These are phyloP conservation scores for Tolypocladium inflatum DNA, from an alignment of 2,329 filamentous ascomycete species.

Conservation along the genomic window DNA sequence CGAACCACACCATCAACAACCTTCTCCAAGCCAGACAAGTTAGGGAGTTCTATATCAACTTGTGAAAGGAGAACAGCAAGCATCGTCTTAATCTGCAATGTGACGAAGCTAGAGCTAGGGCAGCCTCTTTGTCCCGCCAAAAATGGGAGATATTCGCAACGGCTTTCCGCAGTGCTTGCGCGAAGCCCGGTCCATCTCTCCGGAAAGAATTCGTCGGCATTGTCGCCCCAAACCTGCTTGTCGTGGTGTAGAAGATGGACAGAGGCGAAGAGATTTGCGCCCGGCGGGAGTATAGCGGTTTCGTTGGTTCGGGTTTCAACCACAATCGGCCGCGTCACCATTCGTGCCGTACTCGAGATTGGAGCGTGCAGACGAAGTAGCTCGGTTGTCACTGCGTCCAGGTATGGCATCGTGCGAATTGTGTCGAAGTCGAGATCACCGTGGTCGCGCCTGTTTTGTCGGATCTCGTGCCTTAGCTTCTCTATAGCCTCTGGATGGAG, in stretches of 20 bases:
- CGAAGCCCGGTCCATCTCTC: neutral
- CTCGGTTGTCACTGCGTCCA: conserved; percentile 1
- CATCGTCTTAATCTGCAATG: conserved; percentile 4
- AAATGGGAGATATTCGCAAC: conserved; percentile 2
- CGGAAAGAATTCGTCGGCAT: conserved; percentile 1
- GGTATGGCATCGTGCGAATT: conserved; percentile 1
- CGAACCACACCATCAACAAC: neutral
- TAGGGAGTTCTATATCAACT: neutral
- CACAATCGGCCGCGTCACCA: neutral
- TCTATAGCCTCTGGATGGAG: neutral
- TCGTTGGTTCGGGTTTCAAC: neutral
- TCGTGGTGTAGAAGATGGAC: conserved; percentile 2
- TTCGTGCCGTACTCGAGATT: neutral
- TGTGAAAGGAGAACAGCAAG: neutral
- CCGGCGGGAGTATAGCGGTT: neutral
- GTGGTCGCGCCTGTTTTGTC: neutral
- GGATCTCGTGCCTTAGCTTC: neutral
- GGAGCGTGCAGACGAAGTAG: conserved; percentile 1
- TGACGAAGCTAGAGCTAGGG: conserved; percentile 2
- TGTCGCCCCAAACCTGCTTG: conserved; percentile 1
- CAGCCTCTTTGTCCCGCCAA: neutral
- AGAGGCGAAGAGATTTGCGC: conserved; percentile 1
- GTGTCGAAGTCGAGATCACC: neutral
- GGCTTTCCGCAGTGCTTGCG: neutral
- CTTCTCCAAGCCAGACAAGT: neutral